Evolutionary conservation across 805 yeast species (phyloP), one percentile per base, ranked within the genome.

Genomic region (Yarrowia bubula): DNA sequence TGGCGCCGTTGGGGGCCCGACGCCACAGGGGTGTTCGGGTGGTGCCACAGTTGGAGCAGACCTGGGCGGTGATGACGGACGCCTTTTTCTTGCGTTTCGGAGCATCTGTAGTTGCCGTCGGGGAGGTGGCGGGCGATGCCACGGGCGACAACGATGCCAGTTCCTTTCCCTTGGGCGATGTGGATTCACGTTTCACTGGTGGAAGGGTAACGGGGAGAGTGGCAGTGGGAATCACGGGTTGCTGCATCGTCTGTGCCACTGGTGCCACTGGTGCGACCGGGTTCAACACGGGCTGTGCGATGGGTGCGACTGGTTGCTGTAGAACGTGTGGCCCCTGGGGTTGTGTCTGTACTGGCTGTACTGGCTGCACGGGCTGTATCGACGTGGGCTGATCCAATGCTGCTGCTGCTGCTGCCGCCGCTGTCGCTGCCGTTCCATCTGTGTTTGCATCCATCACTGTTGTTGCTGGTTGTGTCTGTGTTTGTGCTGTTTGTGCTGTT

Each of bases 11-110:
- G 0, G 96, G 92, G 65, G 93, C 92, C 64, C 98, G 80, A 70
- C 99, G 81, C 99, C 99, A 93, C 14, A 95, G 78, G 0, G 99
- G 98, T 0, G 99, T 93, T 32, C 92, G 87, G 64, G 86, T 86
- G 0, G 98, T 92, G 70, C 91, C 90, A 75, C 99, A 93, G 76
- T 93, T 93, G 15, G 93, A 86, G 76, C 98, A 93, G 53, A 78
- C 78, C 68, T 82, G 74, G n/a, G 72, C 71, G 1, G 68, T 61
- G 43, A 47, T 65, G 38, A 46, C 53, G 11, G 50, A 43, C n/a
- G 50, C 43, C 64, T 58, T 58, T 42, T 66, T 48, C 41, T 48
- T 64, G 15, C 64, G n/a, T 17, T 46, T 44, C 13, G 35, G 35
- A 3, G 15, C 31, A 22, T 39, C 42, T 13, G 41, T 41, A 10